Evolutionary conservation across 2,329 filamentous ascomycete species (phyloP).

Genomic region (Neonectria coccinea): DNA sequence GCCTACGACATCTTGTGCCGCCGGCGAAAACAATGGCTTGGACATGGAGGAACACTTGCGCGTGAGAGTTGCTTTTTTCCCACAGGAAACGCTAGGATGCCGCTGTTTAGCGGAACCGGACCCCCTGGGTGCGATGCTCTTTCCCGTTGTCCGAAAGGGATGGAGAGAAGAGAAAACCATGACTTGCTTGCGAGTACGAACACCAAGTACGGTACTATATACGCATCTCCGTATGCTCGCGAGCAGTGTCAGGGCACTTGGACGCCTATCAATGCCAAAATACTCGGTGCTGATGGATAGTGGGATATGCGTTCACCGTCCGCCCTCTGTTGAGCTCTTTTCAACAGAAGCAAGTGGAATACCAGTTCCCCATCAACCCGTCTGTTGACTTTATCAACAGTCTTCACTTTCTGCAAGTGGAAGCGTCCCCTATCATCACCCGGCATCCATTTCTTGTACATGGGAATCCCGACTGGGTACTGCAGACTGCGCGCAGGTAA

Average conservation of each 20-base stretch:
- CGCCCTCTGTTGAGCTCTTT: neutral
- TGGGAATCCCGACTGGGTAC: constrained; percentile 22
- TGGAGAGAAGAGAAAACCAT: constrained; percentile 39
- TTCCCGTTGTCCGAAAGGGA: constrained; percentile 22
- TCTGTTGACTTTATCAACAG: neutral
- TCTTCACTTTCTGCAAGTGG: constrained; percentile 17
- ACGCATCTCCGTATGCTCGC: neutral
- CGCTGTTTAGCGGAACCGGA: constrained; percentile 19
- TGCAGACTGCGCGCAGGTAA: constrained; percentile 24
- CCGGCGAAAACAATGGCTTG: constrained; percentile 13
- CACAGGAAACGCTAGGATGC: constrained; percentile 27
- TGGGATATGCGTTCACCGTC: neutral
- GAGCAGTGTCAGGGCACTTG: neutral
- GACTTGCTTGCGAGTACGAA: constrained; percentile 1
- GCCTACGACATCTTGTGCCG: constrained; percentile 17
- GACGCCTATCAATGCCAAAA: neutral
- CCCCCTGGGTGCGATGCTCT: constrained; percentile 14
- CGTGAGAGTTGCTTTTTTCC: constrained; percentile 33
- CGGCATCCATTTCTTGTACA: constrained; percentile 20
- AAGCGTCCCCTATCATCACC: constrained; percentile 23
- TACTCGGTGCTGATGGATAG: neutral
- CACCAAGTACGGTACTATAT: no score
- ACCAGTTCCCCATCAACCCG: neutral
- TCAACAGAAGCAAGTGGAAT: neutral
- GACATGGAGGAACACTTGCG: constrained; percentile 9